Base-by-base conservation (phyloP, 23 red algal genomes). In the Gracilaria gracilis region DNA sequence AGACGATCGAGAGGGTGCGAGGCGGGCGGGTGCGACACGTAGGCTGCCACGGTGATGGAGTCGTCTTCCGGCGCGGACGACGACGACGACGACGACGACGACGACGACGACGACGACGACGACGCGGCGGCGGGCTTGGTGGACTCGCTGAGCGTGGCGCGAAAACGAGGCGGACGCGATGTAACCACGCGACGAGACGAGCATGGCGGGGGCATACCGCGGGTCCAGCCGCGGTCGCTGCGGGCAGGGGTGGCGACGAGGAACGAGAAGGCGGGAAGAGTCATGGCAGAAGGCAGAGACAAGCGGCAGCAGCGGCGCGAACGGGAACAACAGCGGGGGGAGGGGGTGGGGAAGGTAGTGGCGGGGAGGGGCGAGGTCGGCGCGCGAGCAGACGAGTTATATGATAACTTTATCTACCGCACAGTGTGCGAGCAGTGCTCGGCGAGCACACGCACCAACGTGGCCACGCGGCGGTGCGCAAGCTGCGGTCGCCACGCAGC, bases 181-280 rank as follows among this genome's bases (percentile, higher is more conserved):
- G 64, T 4, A 21, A 62, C 65, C 15, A 32, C 16, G 67, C 40
- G 65, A 23, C 84, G 58, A 6, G 65, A 16, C n/a, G n/a, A n/a
- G 32, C 6, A 36, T 0, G 92, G 92, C 23, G 92, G 92, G 2
- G 92, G 92, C 92, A 94, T 94, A 51, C 92, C 92, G 50, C 92
- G 92, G 12, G 92, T 94, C 92, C 92, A 94, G 55, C 92, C 92
- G 33, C 77, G 74, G 65, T 79, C 82, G 62, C 72, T 81, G 17
- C 92, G 82, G 39, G 73, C 84, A 36, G 92, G 92, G 33, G 92
- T 94, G 54, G 64, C 37, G 21, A 93, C 81, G 51, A 70, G 81
- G 35, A 76, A 38, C 13, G 75, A 85, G 55, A 85, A 93, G 24
- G 81, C 90, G 57, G 72, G 47, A 8, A 48, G 14, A 15, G 54